Conservation (phyloP, 2,329 filamentous ascomycete genomes). For the Trichophyton simii region DNA sequence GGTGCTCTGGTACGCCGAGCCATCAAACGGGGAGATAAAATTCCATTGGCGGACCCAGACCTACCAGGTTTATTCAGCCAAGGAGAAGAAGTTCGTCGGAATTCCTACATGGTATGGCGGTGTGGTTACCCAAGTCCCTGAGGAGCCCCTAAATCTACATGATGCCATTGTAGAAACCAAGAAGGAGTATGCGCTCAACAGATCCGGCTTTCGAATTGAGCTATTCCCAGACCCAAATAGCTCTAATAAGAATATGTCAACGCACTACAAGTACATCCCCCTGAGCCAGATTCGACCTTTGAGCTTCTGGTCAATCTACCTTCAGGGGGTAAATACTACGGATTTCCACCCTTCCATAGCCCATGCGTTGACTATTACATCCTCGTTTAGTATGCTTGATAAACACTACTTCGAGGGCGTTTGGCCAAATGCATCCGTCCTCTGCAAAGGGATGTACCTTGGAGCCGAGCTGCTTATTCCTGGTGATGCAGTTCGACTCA, state of each 20-base stretch:
- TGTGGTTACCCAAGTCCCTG: conserved; percentile 41
- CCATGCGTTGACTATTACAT: conserved; percentile 41
- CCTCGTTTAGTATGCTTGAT: conserved; percentile 41
- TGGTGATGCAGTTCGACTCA: conserved; percentile 44
- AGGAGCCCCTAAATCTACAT: conserved; percentile 31
- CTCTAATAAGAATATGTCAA: conserved; percentile 39
- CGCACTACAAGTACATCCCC: conserved; percentile 44
- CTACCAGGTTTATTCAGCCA: conserved; percentile 25
- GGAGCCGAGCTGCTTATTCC: conserved; percentile 44
- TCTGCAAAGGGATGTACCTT: conserved; percentile 42
- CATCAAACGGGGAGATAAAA: conserved; percentile 22
- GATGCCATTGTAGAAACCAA: conserved; percentile 34
- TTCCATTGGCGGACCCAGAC: conserved; percentile 22
- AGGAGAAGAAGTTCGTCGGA: conserved; percentile 23
- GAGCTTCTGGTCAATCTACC: conserved; percentile 39
- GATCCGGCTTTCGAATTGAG: conserved; percentile 46
- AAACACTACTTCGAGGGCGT: conserved; percentile 41
- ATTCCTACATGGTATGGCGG: conserved; percentile 45
- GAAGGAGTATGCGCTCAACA: conserved; percentile 34
- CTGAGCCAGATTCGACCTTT: conserved; percentile 45
- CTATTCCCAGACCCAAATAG: conserved; percentile 42
- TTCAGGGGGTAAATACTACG: conserved; percentile 29
- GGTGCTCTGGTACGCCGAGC: conserved; percentile 39
- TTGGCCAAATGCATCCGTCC: conserved; percentile 44
- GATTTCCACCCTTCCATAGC: conserved; percentile 43